Evolutionary conservation across 2,329 filamentous ascomycete genomes (phyloP).

Genomic region (Didymella arachidicola): DNA sequence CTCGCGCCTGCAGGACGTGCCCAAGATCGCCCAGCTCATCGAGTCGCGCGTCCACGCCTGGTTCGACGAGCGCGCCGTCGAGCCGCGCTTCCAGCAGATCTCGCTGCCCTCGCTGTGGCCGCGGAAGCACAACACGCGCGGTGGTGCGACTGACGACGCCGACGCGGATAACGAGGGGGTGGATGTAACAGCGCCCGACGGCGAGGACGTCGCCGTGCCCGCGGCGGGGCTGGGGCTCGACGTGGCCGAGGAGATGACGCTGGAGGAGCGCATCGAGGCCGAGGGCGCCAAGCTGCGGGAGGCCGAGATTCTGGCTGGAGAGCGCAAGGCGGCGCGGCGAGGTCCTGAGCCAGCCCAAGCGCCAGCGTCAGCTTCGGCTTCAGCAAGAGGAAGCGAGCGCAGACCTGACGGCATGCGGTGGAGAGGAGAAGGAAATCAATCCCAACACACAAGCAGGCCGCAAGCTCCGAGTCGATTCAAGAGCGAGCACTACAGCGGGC

Average conservation of each 20-base stretch:
- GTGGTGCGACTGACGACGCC: slow-evolving; percentile 60
- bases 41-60: slow-evolving; percentile 81
- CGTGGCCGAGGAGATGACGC: neutral
- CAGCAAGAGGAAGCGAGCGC: neutral
- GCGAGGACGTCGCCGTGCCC: neutral
- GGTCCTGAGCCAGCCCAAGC: neutral
- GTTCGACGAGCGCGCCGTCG: slow-evolving; percentile 87
- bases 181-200: neutral
- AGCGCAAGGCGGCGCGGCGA: slow-evolving; percentile 20
- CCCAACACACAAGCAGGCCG: neutral
- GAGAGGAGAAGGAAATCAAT: slow-evolving; percentile 28
- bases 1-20: slow-evolving; percentile 82
- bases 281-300: slow-evolving; percentile 49
- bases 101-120: slow-evolving; percentile 84
- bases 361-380: too few species aligned
- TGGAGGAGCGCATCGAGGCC: slow-evolving; percentile 32
- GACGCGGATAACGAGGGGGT: neutral
- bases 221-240: neutral
- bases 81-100: slow-evolving; percentile 87
- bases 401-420: slow-evolving; percentile 35
- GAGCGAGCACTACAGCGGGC: slow-evolving; percentile 32
- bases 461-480: slow-evolving; percentile 20
- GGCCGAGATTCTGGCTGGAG: slow-evolving; percentile 47
- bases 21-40: slow-evolving; percentile 85
- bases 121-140: slow-evolving; percentile 80